Conservation (phyloP, 2,329 filamentous ascomycete genomes). For the Hirsutella rhossiliensis region DNA sequence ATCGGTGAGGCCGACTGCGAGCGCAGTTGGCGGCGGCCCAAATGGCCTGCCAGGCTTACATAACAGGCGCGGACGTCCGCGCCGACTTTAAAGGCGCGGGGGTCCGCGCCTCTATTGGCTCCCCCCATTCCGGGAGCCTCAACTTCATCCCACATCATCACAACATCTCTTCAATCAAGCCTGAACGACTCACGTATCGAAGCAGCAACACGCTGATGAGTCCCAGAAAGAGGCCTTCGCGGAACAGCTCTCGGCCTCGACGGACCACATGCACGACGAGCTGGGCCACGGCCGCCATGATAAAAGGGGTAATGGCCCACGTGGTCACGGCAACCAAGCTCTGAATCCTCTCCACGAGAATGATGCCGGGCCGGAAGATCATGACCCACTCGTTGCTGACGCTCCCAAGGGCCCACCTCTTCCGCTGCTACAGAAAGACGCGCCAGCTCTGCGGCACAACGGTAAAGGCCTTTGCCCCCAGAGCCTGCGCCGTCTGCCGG, state of each 20-base stretch:
- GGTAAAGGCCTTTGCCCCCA: slow-evolving; percentile 33
- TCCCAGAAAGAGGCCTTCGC: slow-evolving; percentile 22
- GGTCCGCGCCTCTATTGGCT: too few species aligned
- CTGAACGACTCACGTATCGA: slow-evolving; percentile 25
- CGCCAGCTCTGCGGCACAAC: slow-evolving; percentile 31
- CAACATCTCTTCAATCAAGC: neutral
- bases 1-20: too few species aligned
- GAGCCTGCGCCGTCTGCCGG: slow-evolving; percentile 31
- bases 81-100: too few species aligned
- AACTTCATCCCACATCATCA: too few species aligned
- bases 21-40: too few species aligned
- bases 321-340: slow-evolving; percentile 32
- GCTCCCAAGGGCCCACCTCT: slow-evolving; percentile 35
- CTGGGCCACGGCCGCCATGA: slow-evolving; percentile 26
- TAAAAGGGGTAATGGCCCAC: slow-evolving; percentile 32
- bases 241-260: slow-evolving; percentile 19
- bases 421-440: slow-evolving; percentile 35
- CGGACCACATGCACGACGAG: slow-evolving; percentile 22
- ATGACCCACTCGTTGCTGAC: slow-evolving; percentile 37
- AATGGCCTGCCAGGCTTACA: too few species aligned
- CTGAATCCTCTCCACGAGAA: slow-evolving; percentile 29
- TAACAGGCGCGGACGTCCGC: too few species aligned
- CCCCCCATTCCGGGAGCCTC: too few species aligned
- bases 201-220: slow-evolving; percentile 24
- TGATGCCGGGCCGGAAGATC: slow-evolving; percentile 29